phyloP scores from a whole-genome alignment of 2,329 filamentous ascomycete species.

The Ophiostoma sp. region DNA sequence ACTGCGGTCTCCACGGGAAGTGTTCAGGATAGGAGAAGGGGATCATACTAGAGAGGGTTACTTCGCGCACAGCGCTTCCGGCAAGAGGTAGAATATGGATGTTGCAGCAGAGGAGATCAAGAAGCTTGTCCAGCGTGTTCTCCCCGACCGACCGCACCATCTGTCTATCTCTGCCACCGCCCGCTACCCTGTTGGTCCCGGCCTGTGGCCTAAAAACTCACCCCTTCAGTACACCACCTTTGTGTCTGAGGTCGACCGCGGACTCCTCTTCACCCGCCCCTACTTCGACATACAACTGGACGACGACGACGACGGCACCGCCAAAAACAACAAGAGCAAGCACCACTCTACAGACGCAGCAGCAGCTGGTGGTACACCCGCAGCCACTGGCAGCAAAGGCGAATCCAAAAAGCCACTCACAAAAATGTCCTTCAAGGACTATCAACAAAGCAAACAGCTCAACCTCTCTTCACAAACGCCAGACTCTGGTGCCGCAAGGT shows the following conservation, averaged over 20 bases:
- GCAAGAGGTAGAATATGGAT: conserved; percentile 27
- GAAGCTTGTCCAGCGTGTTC: conserved; percentile 27
- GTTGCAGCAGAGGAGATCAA: conserved; percentile 27
- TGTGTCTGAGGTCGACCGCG: conserved; percentile 53
- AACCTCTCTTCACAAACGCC: conserved; percentile 38
- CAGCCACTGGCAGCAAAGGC: conserved; percentile 28
- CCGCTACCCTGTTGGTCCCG: conserved; percentile 43
- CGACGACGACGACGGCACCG: conserved; percentile 29
- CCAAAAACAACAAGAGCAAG: conserved; percentile 24
- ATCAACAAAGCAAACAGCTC: conserved; percentile 50
- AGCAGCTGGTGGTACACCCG: conserved; percentile 25
- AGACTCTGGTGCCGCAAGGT: conserved; percentile 35
- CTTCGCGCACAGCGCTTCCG: conserved; percentile 6
- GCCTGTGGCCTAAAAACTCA: conserved; percentile 40
- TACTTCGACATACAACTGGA: conserved; percentile 55
- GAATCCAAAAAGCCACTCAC: conserved; percentile 30
- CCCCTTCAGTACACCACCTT: conserved; percentile 54
- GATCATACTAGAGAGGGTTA: not conserved
- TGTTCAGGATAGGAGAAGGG: conserved; percentile 14
- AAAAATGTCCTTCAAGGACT: conserved; percentile 54
- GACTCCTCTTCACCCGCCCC: conserved; percentile 51
- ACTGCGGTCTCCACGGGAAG: not conserved
- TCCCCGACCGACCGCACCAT: conserved; percentile 38
- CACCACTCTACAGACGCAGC: conserved; percentile 27
- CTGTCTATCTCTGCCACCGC: conserved; percentile 46